Evolutionary conservation across 148 eudicot species (phyloP), one percentile per base, ranked within the genome.

Genomic region (Heliosperma pusillum): DNA sequence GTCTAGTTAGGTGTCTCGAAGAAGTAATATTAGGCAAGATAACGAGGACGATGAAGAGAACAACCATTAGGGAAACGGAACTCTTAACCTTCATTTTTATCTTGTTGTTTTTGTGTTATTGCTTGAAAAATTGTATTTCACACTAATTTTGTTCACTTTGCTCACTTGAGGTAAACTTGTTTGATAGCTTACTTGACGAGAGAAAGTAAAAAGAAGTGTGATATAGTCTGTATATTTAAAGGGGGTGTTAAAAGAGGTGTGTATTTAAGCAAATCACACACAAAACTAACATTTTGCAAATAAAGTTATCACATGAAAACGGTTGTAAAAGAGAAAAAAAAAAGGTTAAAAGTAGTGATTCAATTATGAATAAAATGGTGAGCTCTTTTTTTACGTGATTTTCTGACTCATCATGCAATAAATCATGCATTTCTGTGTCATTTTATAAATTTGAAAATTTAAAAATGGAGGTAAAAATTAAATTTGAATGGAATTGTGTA

Each of bases 211-310:
- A 50, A 62, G 70, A 42, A 56, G 44, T 61, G 56, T 24, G 13
- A 13, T 52, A 40, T 42, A 17, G 29, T 45, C 0, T 6, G 72
- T 69, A 68, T 77, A 80, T 78, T 69, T 58, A 72, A 63, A 60
- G 76, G 69, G 69, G 52, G 45, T 21, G 73, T 36, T 45, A 44
- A 60, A 65, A 72, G 30, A 10, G 76, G 77, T 70, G 72, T 53
- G 56, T 20, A 70, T 64, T 84, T 78, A 88, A 80, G 77, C 82
- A 80, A 88, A 80, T 88, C 86, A 86, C 88, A 86, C 58, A 80
- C 66, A 42, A 47, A 79, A 56, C 63, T 60, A 16, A 5, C 10
- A 20, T 5, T 55, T 52, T 7, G 27, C 16, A 19, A n/a, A n/a
- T n/a, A n/a, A 69, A 69, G 26, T 61, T 4, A 22, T 88, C 89